Percentiles rank a stretch among this genome's conserved stretches.
Evolutionary conservation across 768 basidiomycete genomes (phyloP).

Genomic region (Amanita thiersii): DNA sequence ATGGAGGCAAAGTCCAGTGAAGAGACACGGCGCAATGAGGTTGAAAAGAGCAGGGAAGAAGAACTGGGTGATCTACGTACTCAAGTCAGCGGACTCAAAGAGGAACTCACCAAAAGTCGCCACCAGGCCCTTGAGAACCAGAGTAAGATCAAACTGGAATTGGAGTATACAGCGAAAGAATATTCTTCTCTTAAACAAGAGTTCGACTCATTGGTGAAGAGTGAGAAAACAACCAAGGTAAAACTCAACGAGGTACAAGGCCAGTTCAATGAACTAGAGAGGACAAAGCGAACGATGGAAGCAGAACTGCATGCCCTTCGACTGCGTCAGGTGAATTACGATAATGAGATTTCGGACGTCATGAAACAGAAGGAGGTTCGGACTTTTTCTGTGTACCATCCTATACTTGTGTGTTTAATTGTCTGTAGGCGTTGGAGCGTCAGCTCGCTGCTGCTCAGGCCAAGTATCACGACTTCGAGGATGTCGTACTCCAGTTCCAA

Average conservation of each 20-base stretch:
- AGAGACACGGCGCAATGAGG: conserved; percentile 76
- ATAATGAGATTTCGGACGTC: conserved; percentile 54
- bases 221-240: conserved; percentile 44
- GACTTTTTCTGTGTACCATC: conserved; percentile 5
- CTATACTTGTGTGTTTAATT: conserved; percentile 5
- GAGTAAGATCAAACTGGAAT: conserved; percentile 68
- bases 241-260: conserved; percentile 41
- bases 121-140: conserved; percentile 54
- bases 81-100: conserved; percentile 53
- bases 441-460: conserved; percentile 64
- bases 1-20: conserved; percentile 84
- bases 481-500: conserved; percentile 76
- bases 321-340: conserved; percentile 58
- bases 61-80: conserved; percentile 70
- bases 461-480: conserved; percentile 83
- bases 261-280: conserved; percentile 52
- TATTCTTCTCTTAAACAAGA: conserved; percentile 50
- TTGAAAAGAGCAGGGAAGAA: conserved; percentile 79
- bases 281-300: conserved; percentile 56
- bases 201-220: conserved; percentile 57
- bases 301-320: conserved; percentile 68
- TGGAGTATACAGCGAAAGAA: conserved; percentile 57
- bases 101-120: conserved; percentile 61
- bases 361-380: conserved; percentile 68
- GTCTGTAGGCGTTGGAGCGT: conserved; percentile 60